Base-by-base conservation (phyloP, 768 basidiomycete species). In the Trametes maxima region DNA sequence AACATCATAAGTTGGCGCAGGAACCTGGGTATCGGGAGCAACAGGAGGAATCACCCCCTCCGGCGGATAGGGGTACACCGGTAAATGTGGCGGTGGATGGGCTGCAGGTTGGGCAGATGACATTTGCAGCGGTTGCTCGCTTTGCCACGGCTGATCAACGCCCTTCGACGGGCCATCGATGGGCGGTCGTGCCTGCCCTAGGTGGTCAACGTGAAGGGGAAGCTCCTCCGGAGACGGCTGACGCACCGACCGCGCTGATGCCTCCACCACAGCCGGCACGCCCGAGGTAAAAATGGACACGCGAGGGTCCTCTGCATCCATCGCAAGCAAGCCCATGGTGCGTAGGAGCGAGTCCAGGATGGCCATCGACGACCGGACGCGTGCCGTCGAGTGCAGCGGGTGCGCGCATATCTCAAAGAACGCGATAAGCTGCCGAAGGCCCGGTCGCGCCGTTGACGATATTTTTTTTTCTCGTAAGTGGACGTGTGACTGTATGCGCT, bases 361-460 rank as follows among this genome's bases (percentile, higher is more conserved):
- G 50, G 80, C 58, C 74, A 90, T 72, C 12, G 86, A 75, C 24
- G 87, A 87, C 16, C 76, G 74, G 48, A 82, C 78, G 47, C 90
- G 82, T 48, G 78, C 74, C 1, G 75, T 73, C 0, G 83, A 80
- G 70, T 88, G 82, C 46, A 76, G 66, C 12, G 89, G 89, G 70
- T 91, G 88, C 0, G 86, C 80, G 62, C 84, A 89, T 58, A 89
- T 73, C 69, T 91, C 88, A 63, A 91, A 92, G 63, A 90, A 73
- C 12, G 89, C 82, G 42, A 92, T 72, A 37, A 92, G 72, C 89
- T 90, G 58, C 42, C 16, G 37, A 36, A 33, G 39, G 28, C 43
- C 28, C 7, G 6, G 6, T 21, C 42, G 3, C 16, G 35, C 49
- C 57, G 57, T 51, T 21, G 44, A 39, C 36, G n/a, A 12, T 24